These are phyloP conservation scores for Botrytis paeoniae DNA, from an alignment of 2,329 filamentous ascomycete genomes.

Conservation along the genomic window DNA sequence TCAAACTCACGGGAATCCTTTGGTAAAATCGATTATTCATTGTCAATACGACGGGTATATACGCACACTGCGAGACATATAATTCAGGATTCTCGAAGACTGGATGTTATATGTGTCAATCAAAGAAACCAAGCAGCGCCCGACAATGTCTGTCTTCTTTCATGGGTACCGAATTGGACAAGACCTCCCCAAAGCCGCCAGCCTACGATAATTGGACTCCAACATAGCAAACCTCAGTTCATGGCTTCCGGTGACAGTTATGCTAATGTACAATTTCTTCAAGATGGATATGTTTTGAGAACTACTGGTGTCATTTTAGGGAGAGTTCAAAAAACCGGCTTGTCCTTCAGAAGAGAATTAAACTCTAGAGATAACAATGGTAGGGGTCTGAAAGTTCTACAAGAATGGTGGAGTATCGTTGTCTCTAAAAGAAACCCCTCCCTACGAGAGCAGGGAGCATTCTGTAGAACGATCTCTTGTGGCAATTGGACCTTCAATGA, in stretches of 20 bases:
- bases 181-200: constrained; percentile 22
- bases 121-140: constrained; percentile 30
- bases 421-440: constrained; percentile 18
- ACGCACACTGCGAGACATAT: constrained; percentile 32
- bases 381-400: constrained; percentile 24
- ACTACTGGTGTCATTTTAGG: constrained; percentile 27
- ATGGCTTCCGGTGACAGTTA: constrained; percentile 26
- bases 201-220: constrained; percentile 26
- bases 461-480: constrained; percentile 30
- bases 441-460: constrained; percentile 22
- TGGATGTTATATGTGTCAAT: constrained; percentile 34
- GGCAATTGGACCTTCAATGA: constrained; percentile 28
- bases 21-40: constrained; percentile 30
- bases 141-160: constrained; percentile 24
- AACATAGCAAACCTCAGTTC: constrained; percentile 29
- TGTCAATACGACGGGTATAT: constrained; percentile 27
- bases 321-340: constrained; percentile 25
- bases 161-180: constrained; percentile 34
- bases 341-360: constrained; percentile 23
- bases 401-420: constrained; percentile 34
- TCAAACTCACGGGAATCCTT: constrained; percentile 26
- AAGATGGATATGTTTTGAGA: constrained; percentile 26
- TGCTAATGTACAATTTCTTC: constrained; percentile 23
- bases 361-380: constrained; percentile 24
- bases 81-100: constrained; percentile 25